Conservation (phyloP, 495 filamentous ascomycete species). For the Clavariopsis aquatica region DNA sequence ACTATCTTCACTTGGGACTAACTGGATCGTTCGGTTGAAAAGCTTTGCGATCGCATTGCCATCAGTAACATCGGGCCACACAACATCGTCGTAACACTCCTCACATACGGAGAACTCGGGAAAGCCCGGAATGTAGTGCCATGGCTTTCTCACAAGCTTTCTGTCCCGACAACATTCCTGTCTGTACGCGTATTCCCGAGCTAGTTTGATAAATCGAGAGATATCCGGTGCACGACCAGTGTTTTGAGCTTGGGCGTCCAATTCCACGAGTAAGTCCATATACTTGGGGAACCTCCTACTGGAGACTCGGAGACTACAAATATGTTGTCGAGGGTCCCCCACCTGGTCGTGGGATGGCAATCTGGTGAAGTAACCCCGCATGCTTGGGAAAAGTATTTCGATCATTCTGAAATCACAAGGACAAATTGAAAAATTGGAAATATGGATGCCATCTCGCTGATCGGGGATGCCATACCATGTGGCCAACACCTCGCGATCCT, state of each 20-base stretch:
- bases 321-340: conserved; percentile 12
- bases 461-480: conserved; percentile 65
- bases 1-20: conserved; percentile 51
- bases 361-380: conserved; percentile 42
- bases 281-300: conserved; percentile 55
- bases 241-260: conserved; percentile 52
- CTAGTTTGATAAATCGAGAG: conserved; percentile 53
- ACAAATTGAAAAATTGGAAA: conserved; percentile 57
- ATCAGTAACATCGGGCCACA: conserved; percentile 62
- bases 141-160: conserved; percentile 50
- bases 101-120: conserved; percentile 70
- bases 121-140: conserved; percentile 64
- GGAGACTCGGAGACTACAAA: conserved; percentile 37
- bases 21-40: conserved; percentile 53
- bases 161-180: conserved; percentile 59
- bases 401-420: conserved; percentile 40
- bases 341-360: conserved; percentile 28
- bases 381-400: conserved; percentile 44
- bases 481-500: conserved; percentile 47
- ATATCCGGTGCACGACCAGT: conserved; percentile 50
- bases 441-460: conserved; percentile 49
- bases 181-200: conserved; percentile 52
- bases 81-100: conserved; percentile 69
- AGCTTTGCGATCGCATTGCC: conserved; percentile 56
- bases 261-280: conserved; percentile 61